Base-by-base conservation (phyloP, 2,329 filamentous ascomycete genomes). In the Torrubiella hemipterigena region DNA sequence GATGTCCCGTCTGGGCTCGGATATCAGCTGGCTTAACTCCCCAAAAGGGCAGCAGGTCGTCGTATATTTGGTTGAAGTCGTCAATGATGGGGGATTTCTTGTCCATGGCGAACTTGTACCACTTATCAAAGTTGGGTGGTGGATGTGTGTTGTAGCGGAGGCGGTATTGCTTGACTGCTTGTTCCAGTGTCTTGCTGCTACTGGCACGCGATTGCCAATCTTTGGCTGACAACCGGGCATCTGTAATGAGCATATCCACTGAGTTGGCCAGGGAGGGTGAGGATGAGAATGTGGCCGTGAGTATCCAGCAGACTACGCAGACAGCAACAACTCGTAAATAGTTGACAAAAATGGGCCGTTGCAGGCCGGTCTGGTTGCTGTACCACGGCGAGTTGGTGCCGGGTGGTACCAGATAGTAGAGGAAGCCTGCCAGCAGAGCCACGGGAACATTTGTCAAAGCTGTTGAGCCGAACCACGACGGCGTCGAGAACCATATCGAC, bases 31-130 rank as follows among this genome's bases (percentile, higher is more conserved):
- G 81, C 19, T 69, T 56, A 38, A 87, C 46, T 6, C 69, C 77
- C 81, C 81, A 87, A 48, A 86, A 89, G 0, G 82, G 82, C 4
- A 80, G 56, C n/a, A 89, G 53, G 36, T 79, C 72, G 31, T 75
- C 63, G 43, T 80, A 71, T 33, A 89, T 82, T 23, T 76, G 79
- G 43, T 82, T 78, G 43, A 81, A 91, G 46, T 81, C 75, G 44
- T 91, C 83, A 32, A 86, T 72, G 35, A 87, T 59, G 33, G 73
- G 63, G 1, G 83, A 80, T 16, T 67, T 51, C 27, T 55, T 54
- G 10, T 66, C 59, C 36, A 64, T 68, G 6, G 82, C 81, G 47
- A 81, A 86, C 20, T 78, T 66, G 47, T 77, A 87, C 83, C 83
- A 91, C 41, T 74, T 74, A 46, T 87, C 81, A 42, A 89, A 91